A percentile compares a stretch with the other conserved stretches of the same genome.
These are phyloP conservation scores for Picea abies DNA, from an alignment of 83 land plant species.

Conservation along the genomic window DNA sequence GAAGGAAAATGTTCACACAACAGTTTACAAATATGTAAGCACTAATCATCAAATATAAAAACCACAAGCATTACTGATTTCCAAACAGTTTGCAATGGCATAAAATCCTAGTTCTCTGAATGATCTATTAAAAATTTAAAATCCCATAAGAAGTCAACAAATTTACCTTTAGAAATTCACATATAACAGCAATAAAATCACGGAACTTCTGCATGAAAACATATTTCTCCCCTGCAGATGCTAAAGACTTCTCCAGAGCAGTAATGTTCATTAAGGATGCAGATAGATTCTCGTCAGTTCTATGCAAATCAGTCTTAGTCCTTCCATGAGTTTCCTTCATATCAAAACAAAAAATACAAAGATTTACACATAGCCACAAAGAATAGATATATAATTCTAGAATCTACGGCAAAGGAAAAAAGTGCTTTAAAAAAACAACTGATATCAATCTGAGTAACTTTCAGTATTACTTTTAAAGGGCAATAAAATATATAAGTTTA, in stretches of 20 bases:
- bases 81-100: not conserved
- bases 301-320: conserved; percentile 54
- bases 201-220: conserved; percentile 92
- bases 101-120: not conserved
- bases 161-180: conserved; percentile 89
- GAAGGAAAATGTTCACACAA: no score
- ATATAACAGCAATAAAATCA: conserved; percentile 75
- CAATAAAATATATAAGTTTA: no score
- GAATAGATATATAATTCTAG: no score
- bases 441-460: no score
- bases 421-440: no score
- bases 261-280: conserved; percentile 54
- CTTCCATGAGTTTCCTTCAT: conserved; percentile 67
- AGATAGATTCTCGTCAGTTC: conserved; percentile 66
- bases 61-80: conserved; percentile 13
- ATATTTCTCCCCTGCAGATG: conserved; percentile 80
- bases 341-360: not conserved
- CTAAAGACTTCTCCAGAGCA: conserved; percentile 63
- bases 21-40: no score
- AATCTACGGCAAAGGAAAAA: no score
- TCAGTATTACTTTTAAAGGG: no score
- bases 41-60: no score
- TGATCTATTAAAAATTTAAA: not conserved
- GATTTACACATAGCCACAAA: not conserved
- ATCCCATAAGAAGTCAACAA: not conserved